Conservation (phyloP, 805 yeast genomes). For the Lachancea meyersii region DNA sequence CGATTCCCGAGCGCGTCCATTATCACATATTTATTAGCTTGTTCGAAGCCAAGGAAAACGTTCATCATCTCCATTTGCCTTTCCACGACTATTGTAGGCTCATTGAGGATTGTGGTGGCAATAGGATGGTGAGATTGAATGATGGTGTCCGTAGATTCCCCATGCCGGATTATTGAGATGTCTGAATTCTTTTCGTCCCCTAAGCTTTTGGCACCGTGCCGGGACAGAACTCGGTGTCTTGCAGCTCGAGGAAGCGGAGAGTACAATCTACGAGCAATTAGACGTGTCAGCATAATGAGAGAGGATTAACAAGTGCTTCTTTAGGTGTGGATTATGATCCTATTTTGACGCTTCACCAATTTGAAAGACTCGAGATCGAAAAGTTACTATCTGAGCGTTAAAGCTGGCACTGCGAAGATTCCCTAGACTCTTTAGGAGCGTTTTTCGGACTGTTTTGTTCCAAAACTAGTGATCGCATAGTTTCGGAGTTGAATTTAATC, state of each 20-base stretch:
- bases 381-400: too few relatives aligned
- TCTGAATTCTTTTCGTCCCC: background rate
- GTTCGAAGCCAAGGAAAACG: conserved; percentile 82
- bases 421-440: too few relatives aligned
- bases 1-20: conserved; percentile 68
- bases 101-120: conserved; percentile 49
- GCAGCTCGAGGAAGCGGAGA: conserved; percentile 10
- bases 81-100: conserved; percentile 83
- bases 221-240: conserved; percentile 11
- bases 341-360: too few relatives aligned
- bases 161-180: background rate
- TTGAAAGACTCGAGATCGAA: too few relatives aligned
- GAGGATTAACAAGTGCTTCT: background rate
- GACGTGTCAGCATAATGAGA: conserved; percentile 3
- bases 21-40: conserved; percentile 72
- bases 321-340: background rate
- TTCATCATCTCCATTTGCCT: conserved; percentile 86
- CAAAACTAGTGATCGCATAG: too few relatives aligned
- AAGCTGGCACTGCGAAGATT: too few relatives aligned
- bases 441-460: too few relatives aligned
- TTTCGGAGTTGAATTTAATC: too few relatives aligned
- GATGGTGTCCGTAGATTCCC: conserved; percentile 4
- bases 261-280: conserved; percentile 11
- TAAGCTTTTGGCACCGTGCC: background rate
- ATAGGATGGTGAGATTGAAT: conserved; percentile 55